Conservation (phyloP, 2,329 filamentous ascomycete species). For the Phialemonium atrogriseum region DNA sequence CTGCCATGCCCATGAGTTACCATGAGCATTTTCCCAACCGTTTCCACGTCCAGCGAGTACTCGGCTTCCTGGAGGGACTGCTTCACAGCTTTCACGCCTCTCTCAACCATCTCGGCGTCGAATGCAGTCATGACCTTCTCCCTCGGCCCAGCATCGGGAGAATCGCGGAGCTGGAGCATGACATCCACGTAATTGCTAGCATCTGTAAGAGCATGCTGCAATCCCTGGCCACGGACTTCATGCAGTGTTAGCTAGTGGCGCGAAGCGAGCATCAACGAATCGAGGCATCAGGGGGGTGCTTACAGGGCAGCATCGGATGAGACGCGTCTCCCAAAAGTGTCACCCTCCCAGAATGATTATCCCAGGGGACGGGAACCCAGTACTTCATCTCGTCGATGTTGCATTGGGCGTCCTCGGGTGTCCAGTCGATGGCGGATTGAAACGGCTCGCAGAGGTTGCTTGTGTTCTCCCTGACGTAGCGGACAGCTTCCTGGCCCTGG, state of each 20-base stretch:
- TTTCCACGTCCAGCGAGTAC: constrained; percentile 19
- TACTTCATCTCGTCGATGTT: constrained; percentile 27
- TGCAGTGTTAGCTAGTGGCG: constrained; percentile 1
- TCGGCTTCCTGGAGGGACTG: constrained; percentile 24
- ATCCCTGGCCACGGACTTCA: constrained; percentile 33
- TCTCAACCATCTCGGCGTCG: constrained; percentile 21
- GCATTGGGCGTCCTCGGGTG: constrained; percentile 19
- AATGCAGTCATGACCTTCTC: constrained; percentile 18
- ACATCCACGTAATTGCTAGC: constrained; percentile 27
- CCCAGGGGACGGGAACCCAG: constrained; percentile 24
- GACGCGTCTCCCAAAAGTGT: constrained; percentile 31
- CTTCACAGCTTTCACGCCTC: constrained; percentile 24
- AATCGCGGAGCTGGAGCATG: constrained; percentile 16
- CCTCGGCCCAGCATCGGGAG: constrained; percentile 5
- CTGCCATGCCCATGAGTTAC: too few species aligned
- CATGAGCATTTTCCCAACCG: constrained; percentile 24
- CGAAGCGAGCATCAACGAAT: too few species aligned
- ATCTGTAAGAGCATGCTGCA: constrained; percentile 33
- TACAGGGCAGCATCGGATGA: constrained; percentile 36
- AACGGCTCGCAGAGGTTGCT: constrained; percentile 20
- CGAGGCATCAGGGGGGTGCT: too few species aligned
- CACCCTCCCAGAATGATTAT: constrained; percentile 21
- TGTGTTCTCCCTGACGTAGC: constrained; percentile 19
- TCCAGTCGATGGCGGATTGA: constrained; percentile 24
- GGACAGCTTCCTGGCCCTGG: constrained; percentile 26